Percentiles rank a stretch among this genome's conserved stretches.
Evolutionary conservation across 352 stramenopile species (phyloP).

Genomic region (Phytophthora crassamura): DNA sequence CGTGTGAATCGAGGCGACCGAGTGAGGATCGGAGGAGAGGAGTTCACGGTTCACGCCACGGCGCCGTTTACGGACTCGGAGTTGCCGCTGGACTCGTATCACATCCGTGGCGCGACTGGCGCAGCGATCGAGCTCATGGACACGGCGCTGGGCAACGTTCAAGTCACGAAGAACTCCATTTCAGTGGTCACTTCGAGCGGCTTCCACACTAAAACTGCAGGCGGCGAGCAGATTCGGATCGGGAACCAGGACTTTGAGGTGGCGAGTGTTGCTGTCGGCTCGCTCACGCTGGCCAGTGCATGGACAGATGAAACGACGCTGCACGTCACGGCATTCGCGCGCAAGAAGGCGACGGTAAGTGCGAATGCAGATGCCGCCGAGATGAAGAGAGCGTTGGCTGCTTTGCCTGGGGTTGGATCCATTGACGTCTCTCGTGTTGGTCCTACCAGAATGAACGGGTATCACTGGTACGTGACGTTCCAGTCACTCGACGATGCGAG

Average conservation of each 20-base stretch:
- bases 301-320: conserved; percentile 48
- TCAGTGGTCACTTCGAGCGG: conserved; percentile 53
- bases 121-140: conserved; percentile 57
- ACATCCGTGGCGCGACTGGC: conserved; percentile 50
- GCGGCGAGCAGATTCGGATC: conserved; percentile 68
- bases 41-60: conserved; percentile 68
- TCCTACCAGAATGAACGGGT: conserved; percentile 62
- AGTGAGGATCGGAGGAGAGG: conserved; percentile 59
- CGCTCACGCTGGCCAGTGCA: conserved; percentile 48
- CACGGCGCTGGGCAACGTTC: conserved; percentile 70
- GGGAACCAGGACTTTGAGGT: conserved; percentile 57
- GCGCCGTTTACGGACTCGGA: conserved; percentile 74
- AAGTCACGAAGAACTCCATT: conserved; percentile 43
- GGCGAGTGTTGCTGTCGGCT: conserved; percentile 26
- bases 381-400: conserved; percentile 50
- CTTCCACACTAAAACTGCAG: conserved; percentile 42
- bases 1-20: conserved; percentile 72
- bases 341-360: conserved; percentile 70
- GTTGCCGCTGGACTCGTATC: conserved; percentile 74
- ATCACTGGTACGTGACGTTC: conserved; percentile 76
- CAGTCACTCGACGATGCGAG: conserved; percentile 59
- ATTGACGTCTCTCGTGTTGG: conserved; percentile 67
- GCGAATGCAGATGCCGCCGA: conserved; percentile 60
- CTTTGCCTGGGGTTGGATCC: conserved; percentile 58
- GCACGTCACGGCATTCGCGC: conserved; percentile 70